A percentile compares a stretch with the other conserved stretches of the same genome.
Conservation (phyloP, 805 yeast genomes). For the Metschnikowia anglica region DNA sequence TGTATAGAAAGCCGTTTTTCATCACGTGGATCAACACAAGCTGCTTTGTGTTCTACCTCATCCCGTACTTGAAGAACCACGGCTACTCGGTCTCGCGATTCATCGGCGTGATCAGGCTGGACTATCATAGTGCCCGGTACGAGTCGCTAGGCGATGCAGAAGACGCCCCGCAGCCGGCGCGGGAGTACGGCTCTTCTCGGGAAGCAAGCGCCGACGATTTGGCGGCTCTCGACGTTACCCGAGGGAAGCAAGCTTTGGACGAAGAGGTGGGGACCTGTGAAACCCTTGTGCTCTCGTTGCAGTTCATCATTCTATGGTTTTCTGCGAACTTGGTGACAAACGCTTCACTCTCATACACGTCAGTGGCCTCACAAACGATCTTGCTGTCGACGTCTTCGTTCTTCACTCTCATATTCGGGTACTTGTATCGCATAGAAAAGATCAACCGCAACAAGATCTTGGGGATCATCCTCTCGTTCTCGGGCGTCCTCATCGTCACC, state of each 20-base stretch:
- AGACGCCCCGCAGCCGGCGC: slow-evolving; percentile 6
- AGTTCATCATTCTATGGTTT: slow-evolving; percentile 89
- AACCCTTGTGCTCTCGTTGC: slow-evolving; percentile 71
- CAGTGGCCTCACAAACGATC: slow-evolving; percentile 93
- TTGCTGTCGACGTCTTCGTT: slow-evolving; percentile 89
- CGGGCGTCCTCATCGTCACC: slow-evolving; percentile 81
- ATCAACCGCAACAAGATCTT: slow-evolving; percentile 62
- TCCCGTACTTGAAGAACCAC: slow-evolving; percentile 51
- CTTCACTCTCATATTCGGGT: slow-evolving; percentile 85
- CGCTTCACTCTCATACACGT: slow-evolving; percentile 81
- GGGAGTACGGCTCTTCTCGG: slow-evolving; percentile 16
- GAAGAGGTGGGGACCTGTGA: slow-evolving; percentile 45
- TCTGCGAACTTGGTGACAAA: slow-evolving; percentile 82
- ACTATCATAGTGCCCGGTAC: slow-evolving; percentile 19
- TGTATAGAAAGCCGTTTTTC: slow-evolving; percentile 84
- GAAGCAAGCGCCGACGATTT: slow-evolving; percentile 10
- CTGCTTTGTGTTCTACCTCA: slow-evolving; percentile 72
- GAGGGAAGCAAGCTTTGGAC: slow-evolving; percentile 19
- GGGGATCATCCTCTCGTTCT: slow-evolving; percentile 69
- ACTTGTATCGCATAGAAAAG: slow-evolving; percentile 65
- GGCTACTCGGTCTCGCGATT: slow-evolving; percentile 25
- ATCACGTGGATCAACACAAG: slow-evolving; percentile 91
- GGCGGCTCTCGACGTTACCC: neutral
- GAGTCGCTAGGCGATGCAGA: slow-evolving; percentile 6
- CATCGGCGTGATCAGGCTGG: slow-evolving; percentile 22